These are phyloP conservation scores for Podospora pseudopauciseta DNA, from an alignment of 495 filamentous ascomycete genomes.

Conservation along the genomic window DNA sequence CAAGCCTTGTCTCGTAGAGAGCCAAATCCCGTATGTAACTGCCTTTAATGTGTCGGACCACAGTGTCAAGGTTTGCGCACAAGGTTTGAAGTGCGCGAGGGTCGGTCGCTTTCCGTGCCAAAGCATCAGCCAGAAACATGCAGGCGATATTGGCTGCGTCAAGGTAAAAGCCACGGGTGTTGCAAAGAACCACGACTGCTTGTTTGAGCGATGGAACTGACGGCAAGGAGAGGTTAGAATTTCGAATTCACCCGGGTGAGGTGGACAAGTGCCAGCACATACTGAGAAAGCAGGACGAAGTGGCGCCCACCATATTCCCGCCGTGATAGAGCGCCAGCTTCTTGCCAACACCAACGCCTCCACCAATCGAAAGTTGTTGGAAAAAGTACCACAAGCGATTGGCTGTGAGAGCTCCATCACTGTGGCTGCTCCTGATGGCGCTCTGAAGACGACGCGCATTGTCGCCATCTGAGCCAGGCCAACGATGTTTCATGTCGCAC, in stretches of 20 bases:
- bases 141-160: constrained; percentile 22
- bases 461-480: constrained; percentile 23
- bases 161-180: constrained; percentile 19
- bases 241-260: too few species aligned
- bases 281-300: constrained; percentile 19
- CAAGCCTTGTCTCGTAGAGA: background rate
- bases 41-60: background rate
- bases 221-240: too few species aligned
- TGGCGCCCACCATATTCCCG: constrained; percentile 28
- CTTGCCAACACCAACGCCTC: background rate
- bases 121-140: constrained; percentile 17
- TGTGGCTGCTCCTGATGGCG: background rate
- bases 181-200: constrained; percentile 24
- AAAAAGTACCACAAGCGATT: background rate
- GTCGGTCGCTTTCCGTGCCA: background rate
- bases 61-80: background rate
- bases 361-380: background rate
- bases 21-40: background rate
- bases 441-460: constrained; percentile 15
- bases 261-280: background rate
- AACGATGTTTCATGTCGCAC: constrained; percentile 1
- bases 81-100: background rate
- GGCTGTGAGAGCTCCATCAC: background rate
- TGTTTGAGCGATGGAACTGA: constrained; percentile 4
- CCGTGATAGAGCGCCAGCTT: constrained; percentile 24